Percentiles rank a stretch among this genome's conserved stretches.
Conservation (phyloP, 2,329 filamentous ascomycete genomes). For the Exophiala mesophila region DNA sequence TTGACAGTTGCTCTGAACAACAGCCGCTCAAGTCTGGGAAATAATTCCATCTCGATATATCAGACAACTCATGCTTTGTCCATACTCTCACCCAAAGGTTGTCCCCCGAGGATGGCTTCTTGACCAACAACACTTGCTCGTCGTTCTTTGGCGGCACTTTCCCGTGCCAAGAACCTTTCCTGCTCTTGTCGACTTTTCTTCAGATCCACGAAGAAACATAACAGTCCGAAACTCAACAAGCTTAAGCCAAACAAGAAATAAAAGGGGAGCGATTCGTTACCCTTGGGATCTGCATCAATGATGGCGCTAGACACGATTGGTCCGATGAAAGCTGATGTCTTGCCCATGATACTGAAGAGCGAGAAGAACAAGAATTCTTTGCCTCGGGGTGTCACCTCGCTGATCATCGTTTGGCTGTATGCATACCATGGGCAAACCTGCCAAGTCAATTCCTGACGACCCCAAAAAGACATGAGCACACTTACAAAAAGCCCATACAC, state of each 20-base stretch:
- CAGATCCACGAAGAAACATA: conserved; percentile 55
- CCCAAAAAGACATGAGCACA: no score
- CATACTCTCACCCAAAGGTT: no score
- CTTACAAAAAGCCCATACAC: conserved; percentile 59
- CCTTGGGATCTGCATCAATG: conserved; percentile 55
- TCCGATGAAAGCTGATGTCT: conserved; percentile 64
- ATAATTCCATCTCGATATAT: no score
- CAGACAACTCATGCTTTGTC: no score
- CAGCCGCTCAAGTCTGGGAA: no score
- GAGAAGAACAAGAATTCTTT: conserved; percentile 68
- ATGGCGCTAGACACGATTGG: conserved; percentile 65
- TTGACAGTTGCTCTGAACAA: no score
- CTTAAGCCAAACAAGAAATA: conserved; percentile 61
- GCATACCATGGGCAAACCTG: conserved; percentile 56
- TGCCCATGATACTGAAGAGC: conserved; percentile 60
- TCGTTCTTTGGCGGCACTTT: conserved; percentile 26
- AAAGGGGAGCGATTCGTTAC: conserved; percentile 58
- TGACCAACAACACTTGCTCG: conserved; percentile 22
- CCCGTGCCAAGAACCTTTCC: conserved; percentile 47
- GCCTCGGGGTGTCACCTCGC: conserved; percentile 62
- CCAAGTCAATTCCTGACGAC: no score
- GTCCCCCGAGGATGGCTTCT: no score
- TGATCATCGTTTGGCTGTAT: conserved; percentile 67
- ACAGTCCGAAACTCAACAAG: conserved; percentile 49
- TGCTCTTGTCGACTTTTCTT: conserved; percentile 58